Conservation (phyloP, 805 yeast species). For the Limtongozyma cylindracea region DNA sequence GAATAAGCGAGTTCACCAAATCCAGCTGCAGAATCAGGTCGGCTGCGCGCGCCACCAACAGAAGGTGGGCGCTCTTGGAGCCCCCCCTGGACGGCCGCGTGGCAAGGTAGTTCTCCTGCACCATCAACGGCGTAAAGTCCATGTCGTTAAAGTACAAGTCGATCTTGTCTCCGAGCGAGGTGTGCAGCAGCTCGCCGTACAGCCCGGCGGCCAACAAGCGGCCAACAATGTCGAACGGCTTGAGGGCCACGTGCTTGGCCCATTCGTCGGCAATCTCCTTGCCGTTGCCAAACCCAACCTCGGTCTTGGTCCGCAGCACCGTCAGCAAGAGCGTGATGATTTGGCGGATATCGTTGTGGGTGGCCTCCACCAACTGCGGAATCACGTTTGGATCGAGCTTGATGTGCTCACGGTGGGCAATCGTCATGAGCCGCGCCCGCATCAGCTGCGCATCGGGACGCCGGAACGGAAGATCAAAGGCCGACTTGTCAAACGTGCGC, state of each 20-base stretch:
- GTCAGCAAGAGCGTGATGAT: conserved; percentile 77
- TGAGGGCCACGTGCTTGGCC: conserved; percentile 76
- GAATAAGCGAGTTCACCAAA: conserved; percentile 53
- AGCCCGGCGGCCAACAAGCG: conserved; percentile 32
- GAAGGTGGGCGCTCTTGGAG: conserved; percentile 24
- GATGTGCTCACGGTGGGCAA: conserved; percentile 66
- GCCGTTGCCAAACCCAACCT: conserved; percentile 38
- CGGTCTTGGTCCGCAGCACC: conserved; percentile 46
- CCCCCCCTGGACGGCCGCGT: conserved; percentile 28
- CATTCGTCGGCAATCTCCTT: conserved; percentile 38
- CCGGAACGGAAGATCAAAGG: conserved; percentile 62
- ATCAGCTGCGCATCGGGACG: conserved; percentile 72
- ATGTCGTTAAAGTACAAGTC: conserved; percentile 79
- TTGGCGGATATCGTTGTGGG: conserved; percentile 83
- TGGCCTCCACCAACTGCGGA: conserved; percentile 63
- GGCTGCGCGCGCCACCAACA: conserved; percentile 53
- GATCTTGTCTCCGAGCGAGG: conserved; percentile 54
- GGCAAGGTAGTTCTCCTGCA: conserved; percentile 72
- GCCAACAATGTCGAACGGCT: conserved; percentile 77
- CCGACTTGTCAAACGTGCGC: conserved; percentile 79
- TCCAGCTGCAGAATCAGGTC: conserved; percentile 75
- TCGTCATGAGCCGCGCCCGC: conserved; percentile 68
- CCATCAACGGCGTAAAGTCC: conserved; percentile 86
- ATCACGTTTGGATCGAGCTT: conserved; percentile 59
- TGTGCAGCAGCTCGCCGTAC: conserved; percentile 23